A percentile compares a stretch with the other conserved stretches of the same genome.
phyloP scores from a whole-genome alignment of 345 rosid genomes.

The Syzygium aqueum region DNA sequence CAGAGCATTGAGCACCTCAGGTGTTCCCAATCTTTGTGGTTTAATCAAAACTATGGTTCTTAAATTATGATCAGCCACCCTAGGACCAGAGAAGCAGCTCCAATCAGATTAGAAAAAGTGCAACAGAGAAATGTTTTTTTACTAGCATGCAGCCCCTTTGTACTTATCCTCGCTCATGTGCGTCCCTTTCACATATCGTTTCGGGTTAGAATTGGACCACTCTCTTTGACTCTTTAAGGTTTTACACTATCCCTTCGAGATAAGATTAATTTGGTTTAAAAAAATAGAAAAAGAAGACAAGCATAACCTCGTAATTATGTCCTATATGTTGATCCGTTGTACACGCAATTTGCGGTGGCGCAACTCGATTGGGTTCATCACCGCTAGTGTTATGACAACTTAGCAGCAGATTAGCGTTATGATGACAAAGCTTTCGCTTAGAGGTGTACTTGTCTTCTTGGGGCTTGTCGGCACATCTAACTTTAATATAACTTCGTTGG shows the following conservation, averaged over 20 bases:
- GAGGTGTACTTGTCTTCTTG: background rate
- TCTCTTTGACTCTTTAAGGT: background rate
- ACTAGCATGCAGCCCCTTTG: background rate
- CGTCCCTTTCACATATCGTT: background rate
- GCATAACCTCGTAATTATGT: background rate
- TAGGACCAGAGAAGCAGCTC: background rate
- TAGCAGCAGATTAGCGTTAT: background rate
- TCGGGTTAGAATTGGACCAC: background rate
- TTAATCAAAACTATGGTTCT: background rate
- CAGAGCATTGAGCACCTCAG: background rate
- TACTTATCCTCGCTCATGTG: background rate
- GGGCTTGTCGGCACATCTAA: background rate
- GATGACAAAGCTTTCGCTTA: background rate
- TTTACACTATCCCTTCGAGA: background rate
- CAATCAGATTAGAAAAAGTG: background rate
- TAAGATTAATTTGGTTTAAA: background rate
- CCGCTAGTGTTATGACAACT: background rate
- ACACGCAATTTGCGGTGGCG: background rate
- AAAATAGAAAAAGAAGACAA: background rate
- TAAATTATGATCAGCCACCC: accelerated
- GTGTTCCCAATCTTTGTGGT: background rate
- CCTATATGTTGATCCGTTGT: background rate
- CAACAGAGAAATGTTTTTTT: background rate
- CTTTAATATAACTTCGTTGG: background rate
- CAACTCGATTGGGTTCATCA: background rate